Evolutionary conservation across 1,284 basidiomycete genomes (phyloP).

Genomic region (Cerrena zonata): DNA sequence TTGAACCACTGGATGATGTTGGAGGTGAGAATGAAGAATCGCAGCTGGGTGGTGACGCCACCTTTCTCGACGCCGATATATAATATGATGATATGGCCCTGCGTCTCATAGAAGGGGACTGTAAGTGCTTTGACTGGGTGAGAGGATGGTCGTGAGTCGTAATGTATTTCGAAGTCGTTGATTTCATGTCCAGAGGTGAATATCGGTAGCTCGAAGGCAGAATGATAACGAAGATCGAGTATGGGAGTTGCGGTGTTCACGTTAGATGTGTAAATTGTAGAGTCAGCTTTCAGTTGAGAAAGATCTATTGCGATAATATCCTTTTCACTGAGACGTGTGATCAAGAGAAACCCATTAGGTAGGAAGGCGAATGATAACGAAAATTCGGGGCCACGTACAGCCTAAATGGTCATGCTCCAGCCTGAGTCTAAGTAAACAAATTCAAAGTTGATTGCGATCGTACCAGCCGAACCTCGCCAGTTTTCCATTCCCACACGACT

Average conservation of each 20-base stretch:
- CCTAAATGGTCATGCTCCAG: not conserved
- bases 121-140: conserved; percentile 24
- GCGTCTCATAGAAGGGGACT: conserved; percentile 45
- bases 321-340: not conserved
- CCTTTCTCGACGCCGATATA: not conserved
- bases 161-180: conserved; percentile 36
- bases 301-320: not conserved
- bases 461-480: conserved; percentile 41
- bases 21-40: not conserved
- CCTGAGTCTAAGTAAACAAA: not conserved
- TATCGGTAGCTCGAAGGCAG: not conserved
- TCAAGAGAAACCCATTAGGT: not conserved
- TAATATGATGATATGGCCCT: conserved; percentile 41
- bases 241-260: too few relatives aligned
- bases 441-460: conserved; percentile 17
- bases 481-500: conserved; percentile 59
- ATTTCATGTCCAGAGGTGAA: not conserved
- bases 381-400: not conserved
- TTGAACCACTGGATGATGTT: not conserved
- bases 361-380: not conserved
- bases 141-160: conserved; percentile 55
- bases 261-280: too few relatives aligned
- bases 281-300: not conserved
- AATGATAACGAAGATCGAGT: not conserved
- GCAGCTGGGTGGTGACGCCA: too few relatives aligned